These are phyloP conservation scores for Colletotrichum aenigma DNA, from an alignment of 2,329 filamentous ascomycete genomes.

Conservation along the genomic window DNA sequence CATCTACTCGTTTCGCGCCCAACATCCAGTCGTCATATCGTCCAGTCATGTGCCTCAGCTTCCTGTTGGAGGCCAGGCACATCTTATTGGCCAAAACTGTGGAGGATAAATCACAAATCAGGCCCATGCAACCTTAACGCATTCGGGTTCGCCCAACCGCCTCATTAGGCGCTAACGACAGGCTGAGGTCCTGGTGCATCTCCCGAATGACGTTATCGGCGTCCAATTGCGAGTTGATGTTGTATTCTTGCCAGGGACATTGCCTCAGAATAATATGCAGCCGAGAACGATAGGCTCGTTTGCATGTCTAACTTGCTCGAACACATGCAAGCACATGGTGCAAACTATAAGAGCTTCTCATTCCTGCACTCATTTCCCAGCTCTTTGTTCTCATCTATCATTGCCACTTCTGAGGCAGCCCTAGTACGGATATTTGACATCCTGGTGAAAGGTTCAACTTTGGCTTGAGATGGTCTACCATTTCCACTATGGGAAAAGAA, in stretches of 20 bases:
- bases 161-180: rapidly evolving
- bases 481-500: rapidly evolving
- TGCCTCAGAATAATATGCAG: rapidly evolving
- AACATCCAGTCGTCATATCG: too few species aligned
- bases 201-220: neutral
- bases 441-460: too few species aligned
- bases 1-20: neutral
- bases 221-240: rapidly evolving
- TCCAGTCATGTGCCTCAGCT: neutral
- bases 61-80: neutral
- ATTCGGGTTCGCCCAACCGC: neutral
- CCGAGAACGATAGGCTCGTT: rapidly evolving
- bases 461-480: neutral
- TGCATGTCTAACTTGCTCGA: rapidly evolving
- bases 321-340: neutral
- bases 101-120: neutral
- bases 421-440: too few species aligned
- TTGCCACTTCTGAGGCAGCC: too few species aligned
- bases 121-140: neutral
- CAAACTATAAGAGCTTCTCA: neutral
- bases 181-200: rapidly evolving
- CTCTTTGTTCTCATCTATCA: too few species aligned
- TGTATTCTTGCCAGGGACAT: rapidly evolving
- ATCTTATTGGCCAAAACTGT: neutral
- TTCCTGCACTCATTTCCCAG: too few species aligned